Base-by-base conservation (phyloP, 768 basidiomycete genomes). In the Dioszegia crocea region DNA sequence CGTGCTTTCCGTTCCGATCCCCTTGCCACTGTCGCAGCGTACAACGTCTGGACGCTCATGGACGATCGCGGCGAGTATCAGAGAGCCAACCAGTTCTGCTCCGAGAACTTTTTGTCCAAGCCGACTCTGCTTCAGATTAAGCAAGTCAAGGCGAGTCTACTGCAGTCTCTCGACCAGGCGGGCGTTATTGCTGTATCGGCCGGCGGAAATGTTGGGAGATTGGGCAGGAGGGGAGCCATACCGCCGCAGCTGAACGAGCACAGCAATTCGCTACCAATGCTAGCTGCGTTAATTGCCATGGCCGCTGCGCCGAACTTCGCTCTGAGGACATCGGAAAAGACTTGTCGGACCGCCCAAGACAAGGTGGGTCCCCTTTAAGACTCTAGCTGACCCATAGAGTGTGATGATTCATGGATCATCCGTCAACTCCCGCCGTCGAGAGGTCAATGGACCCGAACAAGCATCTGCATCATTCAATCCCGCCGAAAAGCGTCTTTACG, bases 241-340 rank as follows among this genome's bases (percentile, higher is more conserved):
- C 74, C 81, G 24, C 70, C 75, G 14, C 47, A 67, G 31, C 57
- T 75, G 50, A 58, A 79, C 60, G 69, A 77, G 60, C 61, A 76
- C 75, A 65, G 46, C 16, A 54, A 70, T 12, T 62, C 61, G 23
- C 73, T 85, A 16, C 88, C 92, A 11, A 77, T 96, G 24, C 78
- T 94, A 27, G 85, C 88, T 12, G 90, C 86, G 8, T 80, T 97
- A 53, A 88, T 96, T 70, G 84, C 90, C 10, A 83, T 89, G 51
- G 90, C 89, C 0, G 84, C 84, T 1, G 90, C 93, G 68, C 92
- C 92, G 23, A 92, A 93, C 75, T 94, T 92, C 75, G 91, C 88
- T 2, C 82, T 94, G 53, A 80, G 87, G 51, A 84, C 83, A 5
- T 82, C 85, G 1, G 86, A 86, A 43, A 84, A 81, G 73, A 66